phyloP scores from a whole-genome alignment of 1,139 yeast species.

The Protomyces macrosporus region DNA sequence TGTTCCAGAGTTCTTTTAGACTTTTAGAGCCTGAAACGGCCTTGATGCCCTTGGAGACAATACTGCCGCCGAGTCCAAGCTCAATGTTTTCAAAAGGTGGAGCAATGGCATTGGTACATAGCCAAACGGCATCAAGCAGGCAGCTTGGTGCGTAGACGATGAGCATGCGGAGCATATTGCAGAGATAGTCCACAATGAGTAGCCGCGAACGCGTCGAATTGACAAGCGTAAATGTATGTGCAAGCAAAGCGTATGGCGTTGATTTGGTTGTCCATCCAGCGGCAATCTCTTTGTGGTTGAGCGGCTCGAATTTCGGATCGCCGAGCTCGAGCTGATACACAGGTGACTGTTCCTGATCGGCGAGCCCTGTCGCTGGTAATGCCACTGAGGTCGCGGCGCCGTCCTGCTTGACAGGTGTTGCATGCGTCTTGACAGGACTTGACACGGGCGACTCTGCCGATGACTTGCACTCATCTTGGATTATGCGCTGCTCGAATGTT shows the following conservation, averaged over 20 bases:
- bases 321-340: constrained; percentile 14
- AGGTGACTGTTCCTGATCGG: background rate
- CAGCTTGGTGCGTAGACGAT: constrained; percentile 28
- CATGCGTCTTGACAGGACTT: background rate
- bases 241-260: constrained; percentile 31
- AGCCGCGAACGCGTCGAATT: constrained; percentile 33
- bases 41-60: constrained; percentile 30
- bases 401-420: background rate
- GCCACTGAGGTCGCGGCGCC: background rate
- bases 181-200: constrained; percentile 30
- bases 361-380: background rate
- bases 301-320: constrained; percentile 10
- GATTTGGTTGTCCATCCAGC: constrained; percentile 7
- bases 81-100: constrained; percentile 32
- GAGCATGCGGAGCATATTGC: constrained; percentile 32
- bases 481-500: background rate
- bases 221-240: constrained; percentile 30
- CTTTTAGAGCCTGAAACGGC: constrained; percentile 31
- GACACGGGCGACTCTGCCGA: background rate
- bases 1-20: constrained; percentile 29
- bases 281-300: constrained; percentile 10
- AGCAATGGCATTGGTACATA: constrained; percentile 32
- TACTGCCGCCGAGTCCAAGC: constrained; percentile 33
- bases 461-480: background rate
- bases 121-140: constrained; percentile 32